These are phyloP conservation scores for Pisolithus orientalis DNA, from an alignment of 768 basidiomycete species.

Conservation along the genomic window DNA sequence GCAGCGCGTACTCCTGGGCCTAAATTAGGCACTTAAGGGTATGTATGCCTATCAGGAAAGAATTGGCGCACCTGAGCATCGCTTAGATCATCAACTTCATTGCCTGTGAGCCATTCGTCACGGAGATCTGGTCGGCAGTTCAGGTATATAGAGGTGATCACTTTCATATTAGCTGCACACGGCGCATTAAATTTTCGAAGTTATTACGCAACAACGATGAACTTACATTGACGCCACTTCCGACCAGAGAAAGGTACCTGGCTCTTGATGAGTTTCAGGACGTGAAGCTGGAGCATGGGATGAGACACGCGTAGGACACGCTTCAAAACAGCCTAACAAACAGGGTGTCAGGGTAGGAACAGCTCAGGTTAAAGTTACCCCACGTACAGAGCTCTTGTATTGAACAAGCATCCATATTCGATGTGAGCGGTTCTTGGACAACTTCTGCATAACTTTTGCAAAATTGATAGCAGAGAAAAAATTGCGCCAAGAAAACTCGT, in stretches of 20 bases:
- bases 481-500: constrained; percentile 95
- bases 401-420: constrained; percentile 94
- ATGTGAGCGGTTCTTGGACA: constrained; percentile 92
- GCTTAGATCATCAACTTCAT: constrained; percentile 85
- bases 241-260: constrained; percentile 97
- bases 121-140: constrained; percentile 95
- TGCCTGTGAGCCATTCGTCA: constrained; percentile 95
- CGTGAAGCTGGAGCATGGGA: constrained; percentile 88
- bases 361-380: background rate
- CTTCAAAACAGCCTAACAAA: constrained; percentile 82
- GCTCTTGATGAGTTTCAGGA: constrained; percentile 96
- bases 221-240: constrained; percentile 94
- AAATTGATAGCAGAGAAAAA: constrained; percentile 98
- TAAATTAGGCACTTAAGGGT: constrained; percentile 24
- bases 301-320: constrained; percentile 91
- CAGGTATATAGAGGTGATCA: constrained; percentile 96
- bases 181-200: constrained; percentile 9
- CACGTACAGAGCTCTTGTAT: constrained; percentile 91
- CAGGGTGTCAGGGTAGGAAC: constrained; percentile 12
- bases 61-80: constrained; percentile 69
- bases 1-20: constrained; percentile 93
- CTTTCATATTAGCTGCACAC: constrained; percentile 92
- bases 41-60: background rate
- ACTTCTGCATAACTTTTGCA: constrained; percentile 94
- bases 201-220: background rate